A percentile compares a stretch with the other conserved stretches of the same genome.
These are phyloP conservation scores for Xylaria curta DNA, from an alignment of 495 filamentous ascomycete species.

Conservation along the genomic window DNA sequence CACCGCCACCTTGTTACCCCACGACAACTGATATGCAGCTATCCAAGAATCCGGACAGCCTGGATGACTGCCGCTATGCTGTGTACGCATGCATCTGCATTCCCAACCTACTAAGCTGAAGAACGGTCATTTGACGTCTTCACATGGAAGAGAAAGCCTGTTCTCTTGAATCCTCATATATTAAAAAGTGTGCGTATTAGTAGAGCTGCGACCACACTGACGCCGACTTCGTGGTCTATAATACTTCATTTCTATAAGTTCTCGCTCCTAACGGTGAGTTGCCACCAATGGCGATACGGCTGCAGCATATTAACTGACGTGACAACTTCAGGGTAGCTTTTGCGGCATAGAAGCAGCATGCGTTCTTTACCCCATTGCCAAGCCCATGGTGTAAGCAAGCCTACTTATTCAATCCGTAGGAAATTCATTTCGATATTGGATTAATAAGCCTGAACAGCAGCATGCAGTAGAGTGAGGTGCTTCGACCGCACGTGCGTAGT, in stretches of 20 bases:
- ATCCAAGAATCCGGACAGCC: conserved; percentile 16
- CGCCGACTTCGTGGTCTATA: background rate
- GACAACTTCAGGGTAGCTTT: background rate
- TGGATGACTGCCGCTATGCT: conserved; percentile 6
- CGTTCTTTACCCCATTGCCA: background rate
- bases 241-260: background rate
- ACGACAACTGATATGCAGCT: conserved; percentile 15
- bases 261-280: background rate
- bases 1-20: conserved; percentile 13
- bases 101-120: background rate
- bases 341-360: background rate
- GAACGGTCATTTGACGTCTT: conserved; percentile 21
- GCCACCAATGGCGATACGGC: background rate
- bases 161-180: background rate
- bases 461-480: background rate
- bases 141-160: conserved; percentile 13
- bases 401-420: background rate
- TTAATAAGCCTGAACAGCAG: background rate
- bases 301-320: background rate
- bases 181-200: background rate
- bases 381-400: conserved; percentile 1
- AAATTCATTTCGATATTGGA: background rate
- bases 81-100: conserved; percentile 5
- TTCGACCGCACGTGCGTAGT: background rate
- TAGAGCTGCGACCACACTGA: background rate